Conservation (phyloP, 495 filamentous ascomycete species). For the Bryoglossum gracile region DNA sequence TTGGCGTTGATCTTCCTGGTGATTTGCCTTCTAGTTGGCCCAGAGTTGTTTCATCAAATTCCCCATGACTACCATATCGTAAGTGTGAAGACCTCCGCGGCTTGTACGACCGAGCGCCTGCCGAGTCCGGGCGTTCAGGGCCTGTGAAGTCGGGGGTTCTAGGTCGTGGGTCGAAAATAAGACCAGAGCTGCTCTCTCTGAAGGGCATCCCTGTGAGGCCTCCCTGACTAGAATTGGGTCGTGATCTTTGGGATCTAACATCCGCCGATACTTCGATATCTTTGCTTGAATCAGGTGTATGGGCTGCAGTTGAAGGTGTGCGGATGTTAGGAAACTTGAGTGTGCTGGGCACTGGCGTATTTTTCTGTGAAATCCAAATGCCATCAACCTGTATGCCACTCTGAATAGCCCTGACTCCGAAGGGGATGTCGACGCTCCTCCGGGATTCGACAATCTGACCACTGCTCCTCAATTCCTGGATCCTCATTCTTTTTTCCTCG, state of each 20-base stretch:
- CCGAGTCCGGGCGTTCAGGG: not conserved
- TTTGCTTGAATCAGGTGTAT: conserved; percentile 9
- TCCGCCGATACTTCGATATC: conserved; percentile 3
- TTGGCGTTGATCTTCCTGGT: conserved; percentile 1
- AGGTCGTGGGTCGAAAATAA: not conserved
- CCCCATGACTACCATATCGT: conserved; percentile 24
- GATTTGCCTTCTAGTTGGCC: conserved; percentile 29
- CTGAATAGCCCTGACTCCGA: conserved; percentile 84
- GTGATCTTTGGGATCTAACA: not conserved
- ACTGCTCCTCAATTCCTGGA: conserved; percentile 46
- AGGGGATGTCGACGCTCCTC: conserved; percentile 56
- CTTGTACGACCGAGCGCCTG: conserved; percentile 24
- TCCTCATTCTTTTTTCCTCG: conserved; percentile 48
- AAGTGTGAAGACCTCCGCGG: conserved; percentile 31
- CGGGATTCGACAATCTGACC: conserved; percentile 36
- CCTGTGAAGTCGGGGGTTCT: not conserved
- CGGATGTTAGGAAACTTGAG: conserved; percentile 18
- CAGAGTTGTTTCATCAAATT: conserved; percentile 32
- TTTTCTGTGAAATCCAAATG: conserved; percentile 72
- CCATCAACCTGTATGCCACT: conserved; percentile 80
- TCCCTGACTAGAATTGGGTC: conserved; percentile 2
- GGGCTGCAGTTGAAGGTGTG: conserved; percentile 2
- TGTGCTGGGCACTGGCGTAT: conserved; percentile 38
- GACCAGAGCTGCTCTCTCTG: not conserved
- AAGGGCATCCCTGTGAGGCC: not conserved